Conservation (phyloP, 2,329 filamentous ascomycete species). For the Sphaerulina musiva region DNA sequence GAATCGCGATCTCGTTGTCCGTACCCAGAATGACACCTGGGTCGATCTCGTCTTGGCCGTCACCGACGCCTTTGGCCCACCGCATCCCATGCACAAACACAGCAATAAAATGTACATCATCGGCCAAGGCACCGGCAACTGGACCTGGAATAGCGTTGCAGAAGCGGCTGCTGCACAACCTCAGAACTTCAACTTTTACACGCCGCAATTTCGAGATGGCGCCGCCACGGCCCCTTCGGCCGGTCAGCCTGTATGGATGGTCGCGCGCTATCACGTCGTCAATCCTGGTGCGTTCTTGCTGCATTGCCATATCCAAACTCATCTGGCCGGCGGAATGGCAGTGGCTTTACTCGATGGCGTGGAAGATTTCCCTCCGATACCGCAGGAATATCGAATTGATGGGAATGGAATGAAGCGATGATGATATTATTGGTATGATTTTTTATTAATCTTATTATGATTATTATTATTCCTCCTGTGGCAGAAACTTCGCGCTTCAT, state of each 20-base stretch:
- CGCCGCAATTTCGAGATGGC: slow-evolving; percentile 50
- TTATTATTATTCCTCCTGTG: too few species aligned
- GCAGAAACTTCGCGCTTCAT: too few species aligned
- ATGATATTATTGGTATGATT: too few species aligned
- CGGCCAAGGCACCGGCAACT: slow-evolving; percentile 44
- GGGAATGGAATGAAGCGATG: background rate
- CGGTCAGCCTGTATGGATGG: slow-evolving; percentile 35
- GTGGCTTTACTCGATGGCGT: slow-evolving; percentile 45
- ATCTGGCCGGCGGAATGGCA: slow-evolving; percentile 45
- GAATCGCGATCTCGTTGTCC: slow-evolving; percentile 13
- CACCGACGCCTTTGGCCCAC: slow-evolving; percentile 37
- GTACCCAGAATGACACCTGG: slow-evolving; percentile 32
- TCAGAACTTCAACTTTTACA: slow-evolving; percentile 50
- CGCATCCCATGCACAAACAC: slow-evolving; percentile 61
- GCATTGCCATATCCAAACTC: slow-evolving; percentile 47
- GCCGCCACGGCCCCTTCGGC: slow-evolving; percentile 25
- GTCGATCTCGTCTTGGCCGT: slow-evolving; percentile 32
- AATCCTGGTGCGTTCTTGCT: slow-evolving; percentile 45
- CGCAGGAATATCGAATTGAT: slow-evolving; percentile 18
- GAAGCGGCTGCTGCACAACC: slow-evolving; percentile 46
- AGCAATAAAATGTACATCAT: slow-evolving; percentile 55
- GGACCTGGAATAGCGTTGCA: slow-evolving; percentile 48
- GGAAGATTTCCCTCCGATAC: slow-evolving; percentile 35
- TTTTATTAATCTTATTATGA: too few species aligned
- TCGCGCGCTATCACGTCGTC: slow-evolving; percentile 41